phyloP scores from a whole-genome alignment of 1,284 basidiomycete species.

The Cystobasidium pallidum region DNA sequence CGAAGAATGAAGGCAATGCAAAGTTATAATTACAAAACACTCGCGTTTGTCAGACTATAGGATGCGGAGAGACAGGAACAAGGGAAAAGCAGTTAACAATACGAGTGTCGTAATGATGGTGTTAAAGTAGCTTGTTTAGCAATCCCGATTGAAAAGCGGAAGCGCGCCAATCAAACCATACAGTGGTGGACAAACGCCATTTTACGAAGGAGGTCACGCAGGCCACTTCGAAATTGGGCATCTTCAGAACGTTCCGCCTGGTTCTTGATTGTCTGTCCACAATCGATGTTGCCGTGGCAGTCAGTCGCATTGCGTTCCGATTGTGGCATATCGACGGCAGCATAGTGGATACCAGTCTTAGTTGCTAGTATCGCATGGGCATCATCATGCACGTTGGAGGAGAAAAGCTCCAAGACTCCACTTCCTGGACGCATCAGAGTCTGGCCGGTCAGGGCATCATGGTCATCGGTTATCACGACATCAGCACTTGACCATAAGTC shows the following conservation, averaged over 20 bases:
- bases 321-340: not conserved
- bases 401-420: not conserved
- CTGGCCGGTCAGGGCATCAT: slow-evolving; percentile 13
- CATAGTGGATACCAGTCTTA: slow-evolving; percentile 2
- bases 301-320: not conserved
- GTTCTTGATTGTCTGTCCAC: not conserved
- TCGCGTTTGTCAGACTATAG: not conserved
- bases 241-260: not conserved
- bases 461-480: slow-evolving; percentile 14
- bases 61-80: not conserved
- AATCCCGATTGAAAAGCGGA: not conserved
- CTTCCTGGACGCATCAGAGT: slow-evolving; percentile 6
- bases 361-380: not conserved
- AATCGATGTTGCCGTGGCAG: not conserved
- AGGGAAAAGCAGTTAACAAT: no score
- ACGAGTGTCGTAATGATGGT: not conserved
- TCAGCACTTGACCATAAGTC: slow-evolving; percentile 10
- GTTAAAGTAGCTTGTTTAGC: slow-evolving; percentile 11
- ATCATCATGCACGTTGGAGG: not conserved
- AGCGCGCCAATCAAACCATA: not conserved
- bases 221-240: not conserved
- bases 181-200: not conserved
- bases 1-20: slow-evolving; percentile 26
- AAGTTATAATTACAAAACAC: slow-evolving; percentile 27
- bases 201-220: not conserved